A percentile compares a stretch with the other conserved stretches of the same genome.
These are phyloP conservation scores for Trifolium fragiferum DNA, from an alignment of 306 rosid species.

Conservation along the genomic window DNA sequence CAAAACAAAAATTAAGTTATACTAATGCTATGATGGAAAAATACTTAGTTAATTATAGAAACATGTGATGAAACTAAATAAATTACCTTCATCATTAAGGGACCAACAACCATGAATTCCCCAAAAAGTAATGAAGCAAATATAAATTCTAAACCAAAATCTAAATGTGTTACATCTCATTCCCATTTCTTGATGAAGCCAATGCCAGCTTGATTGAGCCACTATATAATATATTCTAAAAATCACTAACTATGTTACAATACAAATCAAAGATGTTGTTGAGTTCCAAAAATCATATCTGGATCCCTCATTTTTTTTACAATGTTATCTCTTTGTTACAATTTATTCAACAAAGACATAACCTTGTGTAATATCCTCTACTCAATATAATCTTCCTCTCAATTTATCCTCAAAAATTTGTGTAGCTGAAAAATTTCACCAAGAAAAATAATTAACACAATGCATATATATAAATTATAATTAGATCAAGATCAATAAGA, in stretches of 20 bases:
- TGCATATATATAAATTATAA: constrained; percentile 7
- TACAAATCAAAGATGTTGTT: constrained; percentile 38
- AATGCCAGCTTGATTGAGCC: constrained; percentile 48
- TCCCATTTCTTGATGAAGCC: constrained; percentile 76
- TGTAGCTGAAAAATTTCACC: constrained; percentile 48
- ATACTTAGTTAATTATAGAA: neutral
- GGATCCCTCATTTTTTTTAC: constrained; percentile 69
- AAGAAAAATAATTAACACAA: constrained; percentile 32
- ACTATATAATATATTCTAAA: constrained; percentile 38
- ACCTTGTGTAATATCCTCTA: constrained; percentile 25
- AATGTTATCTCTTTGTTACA: constrained; percentile 47
- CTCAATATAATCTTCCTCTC: constrained; percentile 43
- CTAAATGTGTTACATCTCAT: constrained; percentile 62
- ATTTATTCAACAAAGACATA: constrained; percentile 49
- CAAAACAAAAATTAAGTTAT: neutral
- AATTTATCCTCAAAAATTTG: constrained; percentile 45
- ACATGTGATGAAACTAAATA: neutral
- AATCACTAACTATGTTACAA: constrained; percentile 54
- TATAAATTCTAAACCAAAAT: constrained; percentile 58
- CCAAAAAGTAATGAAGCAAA: constrained; percentile 56
- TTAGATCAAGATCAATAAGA: constrained; percentile 8
- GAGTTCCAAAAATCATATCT: constrained; percentile 45
- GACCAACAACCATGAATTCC: constrained; percentile 58
- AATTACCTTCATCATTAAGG: constrained; percentile 78
- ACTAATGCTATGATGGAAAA: neutral